Evolutionary conservation across 495 filamentous ascomycete genomes (phyloP), one percentile per base, ranked within the genome.

Genomic region (Articulospora tetracladia): DNA sequence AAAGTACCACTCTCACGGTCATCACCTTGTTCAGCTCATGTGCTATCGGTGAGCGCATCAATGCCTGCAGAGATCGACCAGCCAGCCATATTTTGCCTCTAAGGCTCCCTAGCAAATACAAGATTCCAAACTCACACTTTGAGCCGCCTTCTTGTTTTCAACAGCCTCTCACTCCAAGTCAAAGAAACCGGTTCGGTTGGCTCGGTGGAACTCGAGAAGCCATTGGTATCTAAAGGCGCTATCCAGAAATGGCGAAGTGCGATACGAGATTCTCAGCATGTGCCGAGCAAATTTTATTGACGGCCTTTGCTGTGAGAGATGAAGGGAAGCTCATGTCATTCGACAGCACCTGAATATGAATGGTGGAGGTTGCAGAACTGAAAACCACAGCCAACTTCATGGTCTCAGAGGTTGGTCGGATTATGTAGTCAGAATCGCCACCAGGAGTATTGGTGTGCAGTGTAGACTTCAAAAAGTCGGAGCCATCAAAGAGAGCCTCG

Each of bases 321-420:
- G 62, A 60, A 36, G 36, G n/a, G 63, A 77, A 75, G 22, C 67
- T 63, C 47, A 57, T 68, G 53, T 57, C 47, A 53, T 69, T 60
- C 7, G 67, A 63, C 26, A 78, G 68, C 17, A 75, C 69, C 24
- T 75, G 67, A 44, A 79, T 76, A 39, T 74, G 70, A 32, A 78
- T 67, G 6, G 59, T 64, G 36, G 72, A 74, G 54, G 60, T 65
- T 6, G 51, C 25, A 12, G 74, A 71, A 24, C 79, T 70, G 65
- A 88, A 83, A 22, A 89, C 72, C 32, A 89, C 77, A 17, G 82
- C 86, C 47, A 81, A 72, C 69, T 83, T 87, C 51, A 88, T 77
- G 25, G 75, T 67, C 12, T 59, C 65, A 27, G 70, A 65, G 3
- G 73, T 76, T 11, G 88, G 88, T 13, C 88, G 80, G 23, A 69